A percentile compares a stretch with the other conserved stretches of the same genome.
Evolutionary conservation across 1,284 basidiomycete genomes (phyloP).

Genomic region (Coriolopsis trogii): DNA sequence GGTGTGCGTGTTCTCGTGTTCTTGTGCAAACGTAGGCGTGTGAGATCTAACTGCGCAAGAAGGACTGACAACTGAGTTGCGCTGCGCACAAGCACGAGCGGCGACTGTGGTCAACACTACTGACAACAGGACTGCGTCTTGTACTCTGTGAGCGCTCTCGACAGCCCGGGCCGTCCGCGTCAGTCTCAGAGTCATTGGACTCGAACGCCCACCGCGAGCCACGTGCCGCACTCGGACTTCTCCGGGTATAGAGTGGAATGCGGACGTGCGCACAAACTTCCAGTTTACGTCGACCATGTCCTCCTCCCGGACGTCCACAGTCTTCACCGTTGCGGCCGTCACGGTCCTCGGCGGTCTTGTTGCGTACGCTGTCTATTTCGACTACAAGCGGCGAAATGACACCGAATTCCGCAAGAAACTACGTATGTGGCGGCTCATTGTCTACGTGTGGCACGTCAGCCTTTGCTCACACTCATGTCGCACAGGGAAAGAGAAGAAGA

Average conservation of each 20-base stretch:
- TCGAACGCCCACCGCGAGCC: slow-evolving; percentile 1
- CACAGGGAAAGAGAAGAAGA: slow-evolving; percentile 89
- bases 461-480: background rate
- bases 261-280: slow-evolving; percentile 25
- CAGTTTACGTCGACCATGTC: slow-evolving; percentile 29
- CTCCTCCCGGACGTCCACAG: slow-evolving; percentile 36
- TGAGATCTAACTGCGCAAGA: no score
- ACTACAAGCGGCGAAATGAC: slow-evolving; percentile 93
- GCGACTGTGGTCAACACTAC: no score
- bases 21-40: no score
- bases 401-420: slow-evolving; percentile 87
- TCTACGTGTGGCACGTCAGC: no score
- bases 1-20: background rate
- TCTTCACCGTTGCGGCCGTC: slow-evolving; percentile 66
- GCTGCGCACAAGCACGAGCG: no score
- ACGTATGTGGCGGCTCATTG: slow-evolving; percentile 52
- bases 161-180: no score
- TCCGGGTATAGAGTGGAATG: slow-evolving; percentile 10
- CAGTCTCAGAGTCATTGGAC: no score
- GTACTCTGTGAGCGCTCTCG: no score
- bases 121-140: no score
- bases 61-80: no score
- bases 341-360: slow-evolving; percentile 64
- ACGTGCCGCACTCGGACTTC: slow-evolving; percentile 21
- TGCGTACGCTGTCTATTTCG: slow-evolving; percentile 91